Conservation (phyloP, 2,329 filamentous ascomycete species). For the Acrodontium crateriforme region DNA sequence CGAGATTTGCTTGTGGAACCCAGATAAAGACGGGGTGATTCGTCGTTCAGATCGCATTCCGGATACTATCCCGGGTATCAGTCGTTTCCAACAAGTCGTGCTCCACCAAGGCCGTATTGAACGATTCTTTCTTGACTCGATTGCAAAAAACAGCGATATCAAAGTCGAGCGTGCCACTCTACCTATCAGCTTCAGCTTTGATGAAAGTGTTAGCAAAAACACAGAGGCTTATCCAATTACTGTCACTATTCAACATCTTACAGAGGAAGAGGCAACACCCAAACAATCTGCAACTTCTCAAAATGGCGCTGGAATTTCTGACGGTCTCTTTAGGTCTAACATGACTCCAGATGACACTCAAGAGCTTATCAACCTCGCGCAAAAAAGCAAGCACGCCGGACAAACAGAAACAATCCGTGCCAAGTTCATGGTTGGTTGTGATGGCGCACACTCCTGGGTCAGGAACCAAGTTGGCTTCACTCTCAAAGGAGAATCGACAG, state of each 20-base stretch:
- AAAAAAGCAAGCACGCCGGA: conserved; percentile 15
- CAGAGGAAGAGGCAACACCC: conserved; percentile 44
- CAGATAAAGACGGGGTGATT: conserved; percentile 43
- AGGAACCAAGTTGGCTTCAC: conserved; percentile 18
- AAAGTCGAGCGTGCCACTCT: conserved; percentile 47
- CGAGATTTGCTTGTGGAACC: conserved; percentile 45
- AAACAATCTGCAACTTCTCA: conserved; percentile 24
- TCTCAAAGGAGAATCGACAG: conserved; percentile 23
- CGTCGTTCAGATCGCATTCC: conserved; percentile 44
- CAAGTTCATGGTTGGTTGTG: conserved; percentile 24
- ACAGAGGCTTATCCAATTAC: conserved; percentile 45
- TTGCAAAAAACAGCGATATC: conserved; percentile 37
- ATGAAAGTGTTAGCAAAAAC: conserved; percentile 37
- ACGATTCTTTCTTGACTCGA: conserved; percentile 27
- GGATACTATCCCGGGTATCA: conserved; percentile 40
- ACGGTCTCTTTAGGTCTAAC: conserved; percentile 49
- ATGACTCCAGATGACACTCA: conserved; percentile 12
- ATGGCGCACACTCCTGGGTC: conserved; percentile 21
- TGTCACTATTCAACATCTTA: conserved; percentile 43
- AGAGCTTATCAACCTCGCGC: too few relatives aligned
- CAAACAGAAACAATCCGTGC: conserved; percentile 18
- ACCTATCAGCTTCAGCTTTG: conserved; percentile 41
- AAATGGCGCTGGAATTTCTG: conserved; percentile 22
- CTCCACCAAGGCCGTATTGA: conserved; percentile 60
- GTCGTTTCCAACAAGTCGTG: conserved; percentile 51